Evolutionary conservation across 345 rosid genomes (phyloP), one percentile per base, ranked within the genome.

Genomic region (Eucalyptus marginata): DNA sequence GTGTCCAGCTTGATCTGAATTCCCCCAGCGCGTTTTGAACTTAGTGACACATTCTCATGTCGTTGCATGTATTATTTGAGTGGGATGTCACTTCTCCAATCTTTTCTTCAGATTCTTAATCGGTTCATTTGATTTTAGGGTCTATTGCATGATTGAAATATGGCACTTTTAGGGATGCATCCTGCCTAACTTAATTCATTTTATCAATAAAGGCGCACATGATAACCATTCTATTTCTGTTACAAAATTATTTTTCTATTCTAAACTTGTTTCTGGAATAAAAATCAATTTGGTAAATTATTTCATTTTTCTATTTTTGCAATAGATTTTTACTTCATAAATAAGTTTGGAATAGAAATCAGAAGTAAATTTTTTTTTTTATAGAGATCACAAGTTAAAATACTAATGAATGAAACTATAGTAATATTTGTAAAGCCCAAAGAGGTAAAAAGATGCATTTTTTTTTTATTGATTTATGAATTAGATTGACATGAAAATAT

Each of bases 261-360:
- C 2, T 0, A 20, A 1, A 52, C 2, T 52, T 52, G 5, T 52
- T 52, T 52, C 0, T 0, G 2, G 1, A 20, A 52, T 0, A 52
- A 0, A 52, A 52, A 52, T 18, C 4, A 0, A 0, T 20, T 52
- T 52, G 10, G 1, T 20, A 52, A 52, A 20, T 52, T 20, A 52
- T 52, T 52, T 20, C 4, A 52, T 52, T 52, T 52, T 52, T 52
- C 2, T 18, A 20, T 7, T 52, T 50, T 3, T 8, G 58, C 3
- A 52, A 20, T 52, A 20, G 2, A 52, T 52, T 52, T 52, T 52
- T 7, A 52, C 10, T 20, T 0, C 5, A 20, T 52, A 52, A 20
- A 52, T 52, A 52, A 52, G 58, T 52, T 52, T 20, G 10, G 5
- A 2, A 52, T 52, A 52, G 2, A 20, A 52, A 52, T 52, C 0